Evolutionary conservation across 371 early-diverging fungal species (phyloP), one percentile per base, ranked within the genome.

Genomic region (Phascolomyces articulosus): DNA sequence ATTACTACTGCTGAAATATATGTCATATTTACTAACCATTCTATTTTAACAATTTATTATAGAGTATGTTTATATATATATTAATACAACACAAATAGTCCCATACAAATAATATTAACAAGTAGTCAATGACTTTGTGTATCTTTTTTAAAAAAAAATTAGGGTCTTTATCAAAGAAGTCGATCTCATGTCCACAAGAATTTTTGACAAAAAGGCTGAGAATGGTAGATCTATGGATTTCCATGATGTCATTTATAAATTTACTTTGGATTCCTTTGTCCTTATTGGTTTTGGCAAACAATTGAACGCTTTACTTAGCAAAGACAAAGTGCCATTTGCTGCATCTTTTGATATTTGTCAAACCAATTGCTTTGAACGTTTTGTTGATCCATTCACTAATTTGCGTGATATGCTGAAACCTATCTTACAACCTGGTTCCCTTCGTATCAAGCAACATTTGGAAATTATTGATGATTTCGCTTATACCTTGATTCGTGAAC

Each of bases 191-290:
- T 54, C 40, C 20, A 56, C 60, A 7, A 20, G 63, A 40, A 73
- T 84, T 34, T 58, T 81, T 40, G 78, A 74, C 62, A 73, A 74
- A 38, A 76, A 76, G 2, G 72, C 67, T 4, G 71, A 72, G 21
- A 48, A 61, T 18, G 64, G 71, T 2, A 55, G 63, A 4, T 49
- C 68, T 0, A 65, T 85, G 28, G 83, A 83, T 64, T 76, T 85
- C 23, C 79, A 85, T 28, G 80, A 76, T 51, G 3, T 82, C 24
- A 74, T 87, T 73, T 79, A 73, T 60, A 69, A 71, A 38, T 87
- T 80, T 63, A 86, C 86, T 3, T 58, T 87, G 51, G 85, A 87
- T 49, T 80, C 81, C 18, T 87, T 87, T 71, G 83, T 79, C 57
- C 74, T 81, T 13, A 67, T 85, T 48, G 84, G 81, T 6, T 84